Base-by-base conservation (phyloP, 768 basidiomycete species). In the Rhizopogon vesiculosus region DNA sequence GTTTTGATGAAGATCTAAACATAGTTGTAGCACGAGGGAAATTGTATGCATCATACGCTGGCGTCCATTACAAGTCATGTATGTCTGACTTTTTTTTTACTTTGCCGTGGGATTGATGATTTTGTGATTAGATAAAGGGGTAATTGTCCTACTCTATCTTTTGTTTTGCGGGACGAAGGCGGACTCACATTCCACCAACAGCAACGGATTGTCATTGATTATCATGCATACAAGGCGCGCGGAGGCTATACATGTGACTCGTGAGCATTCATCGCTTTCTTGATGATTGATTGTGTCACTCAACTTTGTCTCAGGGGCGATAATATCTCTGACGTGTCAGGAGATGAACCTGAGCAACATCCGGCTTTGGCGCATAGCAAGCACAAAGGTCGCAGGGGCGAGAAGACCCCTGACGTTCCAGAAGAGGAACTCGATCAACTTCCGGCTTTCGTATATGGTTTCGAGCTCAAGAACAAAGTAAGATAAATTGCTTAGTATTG, bases 151-250 rank as follows among this genome's bases (percentile, higher is more conserved):
- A 4, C 25, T 4, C 25, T 4, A 25, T 25, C 25, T 25, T 25
- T 81, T 63, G 74, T 83, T 53, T 80, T 82, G 57, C 81, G 81
- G 64, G 80, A 82, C 67, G 76, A 78, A 31, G 79, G 79, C 5
- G 80, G 82, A 61, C 73, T 83, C 81, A 72, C 69, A 82, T 33
- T 81, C n/a, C 81, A 25, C 25, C 10, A 15, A 13, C n/a, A 48
- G 46, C 19, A 13, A 22, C 5, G 33, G 12, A 48, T 48, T 7
- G 8, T 48, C 13, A 35, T 48, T 19, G 46, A 48, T 48, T 7
- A 13, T 2, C 5, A 19, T 35, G 33, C 18, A 16, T 46, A 18
- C 3, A 3, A 18, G 1, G 1, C 16, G 0, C 5, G 1, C 2
- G 3, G 4, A 33, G 18, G 18, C 5, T 22, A 35, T 7, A 16